phyloP scores from a whole-genome alignment of 306 rosid species.

The Psophocarpus tetragonolobus region DNA sequence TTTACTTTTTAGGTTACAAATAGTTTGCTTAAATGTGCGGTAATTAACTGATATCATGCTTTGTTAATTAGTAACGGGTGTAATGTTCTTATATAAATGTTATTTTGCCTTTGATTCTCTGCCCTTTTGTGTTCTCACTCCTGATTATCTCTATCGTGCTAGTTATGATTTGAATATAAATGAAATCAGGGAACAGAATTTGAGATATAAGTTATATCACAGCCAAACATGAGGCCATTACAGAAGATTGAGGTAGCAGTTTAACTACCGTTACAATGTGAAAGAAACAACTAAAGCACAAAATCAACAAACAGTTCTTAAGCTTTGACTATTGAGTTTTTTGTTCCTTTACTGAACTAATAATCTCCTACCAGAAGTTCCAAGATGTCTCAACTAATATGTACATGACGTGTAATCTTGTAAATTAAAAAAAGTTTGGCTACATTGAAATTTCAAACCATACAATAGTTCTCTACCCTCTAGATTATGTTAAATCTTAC shows the following conservation, averaged over 20 bases:
- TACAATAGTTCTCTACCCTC: background rate
- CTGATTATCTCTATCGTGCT: background rate
- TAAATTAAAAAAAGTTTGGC: background rate
- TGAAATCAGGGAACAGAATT: background rate
- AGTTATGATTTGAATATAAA: background rate
- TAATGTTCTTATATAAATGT: background rate
- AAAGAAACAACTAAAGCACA: background rate
- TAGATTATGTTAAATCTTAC: background rate
- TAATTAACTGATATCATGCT: background rate
- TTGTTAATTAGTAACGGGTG: background rate
- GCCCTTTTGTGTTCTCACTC: background rate
- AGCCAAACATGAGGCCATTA: background rate
- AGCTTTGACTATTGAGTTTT: background rate
- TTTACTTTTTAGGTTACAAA: background rate
- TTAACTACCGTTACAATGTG: background rate
- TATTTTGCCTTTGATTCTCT: background rate
- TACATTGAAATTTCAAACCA: background rate
- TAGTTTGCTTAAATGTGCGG: background rate
- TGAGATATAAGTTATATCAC: background rate
- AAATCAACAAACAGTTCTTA: background rate
- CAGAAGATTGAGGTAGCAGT: background rate
- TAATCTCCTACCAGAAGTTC: background rate
- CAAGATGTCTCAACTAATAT: background rate
- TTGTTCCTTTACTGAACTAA: background rate
- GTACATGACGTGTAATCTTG: background rate